Base-by-base conservation (phyloP, 2,329 filamentous ascomycete species). In the Fusarium coffeatum region DNA sequence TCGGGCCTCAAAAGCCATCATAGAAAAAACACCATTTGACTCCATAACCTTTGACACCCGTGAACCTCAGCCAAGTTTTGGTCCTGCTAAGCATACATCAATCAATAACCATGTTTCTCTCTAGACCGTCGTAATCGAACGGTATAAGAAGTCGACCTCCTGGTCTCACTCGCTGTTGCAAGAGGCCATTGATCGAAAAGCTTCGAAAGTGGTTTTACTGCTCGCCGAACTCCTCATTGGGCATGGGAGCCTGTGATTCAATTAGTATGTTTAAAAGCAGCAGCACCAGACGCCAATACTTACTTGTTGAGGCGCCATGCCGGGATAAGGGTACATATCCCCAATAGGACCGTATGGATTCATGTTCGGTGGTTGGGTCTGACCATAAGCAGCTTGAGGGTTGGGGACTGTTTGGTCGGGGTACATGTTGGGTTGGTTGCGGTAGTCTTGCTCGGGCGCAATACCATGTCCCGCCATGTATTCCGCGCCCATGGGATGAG, bases 301-400 rank as follows among this genome's bases (percentile, higher is more conserved):
- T 85, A 94, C 93, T 84, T 94, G 93, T 80, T 97, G 93, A 69
- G 92, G 88, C 74, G 92, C 90, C 87, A 97, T 93, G 67, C 89
- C 83, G 16, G 90, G 87, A 78, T 97, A 97, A 41, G 87, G 87
- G 72, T 98, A 98, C 86, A 98, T 97, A 69, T 89, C 89, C 68
- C 93, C 90, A 80, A 94, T 90, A 59, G 92, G 90, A 59, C 90
- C 87, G 77, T 94, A 97, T 87, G 63, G 63, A 9, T 66, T 66
- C 62, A 98, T 97, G 23, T 74, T 72, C 6, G 77, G 74, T 62
- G 91, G 88, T 73, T 92, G 91, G 47, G 92, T 88, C 76, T 96
- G 93, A 16, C 90, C 92, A 78, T 97, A 97, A 15, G 88, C 87
- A 54, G 88, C 87, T 48, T 88, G 86, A 15, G 92, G 89, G 50